phyloP scores from a whole-genome alignment of 2,329 filamentous ascomycete species.

The Sporothrix phasma region DNA sequence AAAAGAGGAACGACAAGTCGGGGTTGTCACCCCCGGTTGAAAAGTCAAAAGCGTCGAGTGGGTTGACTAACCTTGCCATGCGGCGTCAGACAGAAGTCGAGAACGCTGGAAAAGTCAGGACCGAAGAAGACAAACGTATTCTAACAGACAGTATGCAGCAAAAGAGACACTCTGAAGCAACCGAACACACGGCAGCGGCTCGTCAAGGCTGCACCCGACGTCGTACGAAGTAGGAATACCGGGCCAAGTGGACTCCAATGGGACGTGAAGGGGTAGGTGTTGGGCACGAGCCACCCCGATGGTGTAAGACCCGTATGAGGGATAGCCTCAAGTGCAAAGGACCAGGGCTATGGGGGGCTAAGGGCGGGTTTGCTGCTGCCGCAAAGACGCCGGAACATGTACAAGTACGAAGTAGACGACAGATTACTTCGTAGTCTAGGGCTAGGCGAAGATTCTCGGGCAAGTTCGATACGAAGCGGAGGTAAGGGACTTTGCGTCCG shows the following conservation, averaged over 20 bases:
- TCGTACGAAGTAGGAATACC: not conserved
- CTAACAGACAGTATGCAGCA: not conserved
- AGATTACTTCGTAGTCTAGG: no score
- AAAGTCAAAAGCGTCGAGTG: not conserved
- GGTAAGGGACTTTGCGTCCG: no score
- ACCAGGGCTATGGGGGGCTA: not conserved
- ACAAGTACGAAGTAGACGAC: no score
- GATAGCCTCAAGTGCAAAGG: not conserved
- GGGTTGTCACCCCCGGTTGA: not conserved
- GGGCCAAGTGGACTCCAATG: not conserved
- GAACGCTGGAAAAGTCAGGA: not conserved
- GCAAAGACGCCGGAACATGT: constrained; percentile 1
- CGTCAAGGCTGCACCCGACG: not conserved
- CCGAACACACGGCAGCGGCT: not conserved
- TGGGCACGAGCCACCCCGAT: not conserved
- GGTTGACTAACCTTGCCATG: not conserved
- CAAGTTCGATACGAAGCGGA: no score
- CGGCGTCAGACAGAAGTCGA: not conserved
- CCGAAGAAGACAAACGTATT: not conserved
- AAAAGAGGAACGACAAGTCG: not conserved
- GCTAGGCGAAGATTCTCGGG: no score
- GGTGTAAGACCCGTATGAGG: not conserved
- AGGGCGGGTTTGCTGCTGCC: not conserved
- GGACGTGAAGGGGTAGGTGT: not conserved
- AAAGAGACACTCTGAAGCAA: not conserved